phyloP scores from a whole-genome alignment of 2,329 filamentous ascomycete species.

The Diaporthe eres region DNA sequence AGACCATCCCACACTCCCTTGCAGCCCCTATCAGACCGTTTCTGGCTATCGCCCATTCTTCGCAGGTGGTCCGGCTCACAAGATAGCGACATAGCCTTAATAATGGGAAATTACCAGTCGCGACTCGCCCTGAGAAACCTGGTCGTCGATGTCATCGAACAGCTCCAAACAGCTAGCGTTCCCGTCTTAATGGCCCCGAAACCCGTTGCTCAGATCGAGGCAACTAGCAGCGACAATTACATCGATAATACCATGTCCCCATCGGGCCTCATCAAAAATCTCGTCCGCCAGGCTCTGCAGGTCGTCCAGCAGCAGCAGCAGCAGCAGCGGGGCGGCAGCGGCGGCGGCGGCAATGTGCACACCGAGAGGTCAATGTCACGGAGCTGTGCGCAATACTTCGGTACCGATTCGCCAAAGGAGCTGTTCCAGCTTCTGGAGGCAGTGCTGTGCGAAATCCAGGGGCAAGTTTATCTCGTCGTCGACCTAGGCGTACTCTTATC shows the following conservation, averaged over 20 bases:
- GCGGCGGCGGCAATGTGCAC: not conserved
- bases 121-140: not conserved
- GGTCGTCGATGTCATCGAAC: not conserved
- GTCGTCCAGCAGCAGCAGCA: not conserved
- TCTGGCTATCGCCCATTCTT: not conserved
- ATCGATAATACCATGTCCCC: not conserved
- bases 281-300: not conserved
- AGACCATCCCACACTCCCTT: not conserved
- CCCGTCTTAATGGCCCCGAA: not conserved
- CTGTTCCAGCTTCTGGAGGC: not conserved
- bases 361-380: not conserved
- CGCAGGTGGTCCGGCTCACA: not conserved
- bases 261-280: not conserved
- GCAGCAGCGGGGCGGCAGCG: not conserved
- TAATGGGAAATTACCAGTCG: not conserved
- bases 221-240: not conserved
- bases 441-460: not conserved
- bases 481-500: not conserved
- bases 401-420: not conserved
- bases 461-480: not conserved
- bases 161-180: not conserved
- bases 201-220: not conserved
- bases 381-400: not conserved
- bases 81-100: not conserved
- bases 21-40: not conserved